These are phyloP conservation scores for Graphium sp. DNA, from an alignment of 2,329 filamentous ascomycete genomes.

Conservation along the genomic window DNA sequence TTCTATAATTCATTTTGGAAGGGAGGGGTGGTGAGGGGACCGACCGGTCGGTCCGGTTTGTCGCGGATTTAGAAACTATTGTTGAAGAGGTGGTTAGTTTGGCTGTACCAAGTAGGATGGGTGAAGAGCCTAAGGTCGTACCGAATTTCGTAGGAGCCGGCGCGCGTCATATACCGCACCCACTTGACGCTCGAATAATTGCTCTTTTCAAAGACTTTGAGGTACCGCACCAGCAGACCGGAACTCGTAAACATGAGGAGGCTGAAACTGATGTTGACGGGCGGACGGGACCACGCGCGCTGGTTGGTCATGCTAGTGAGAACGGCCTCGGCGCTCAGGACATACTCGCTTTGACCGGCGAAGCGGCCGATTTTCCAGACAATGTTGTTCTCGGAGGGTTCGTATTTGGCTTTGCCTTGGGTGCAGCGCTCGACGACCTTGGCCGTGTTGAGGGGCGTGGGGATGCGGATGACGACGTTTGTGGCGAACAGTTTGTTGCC, in stretches of 20 bases:
- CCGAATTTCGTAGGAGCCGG: constrained; percentile 94
- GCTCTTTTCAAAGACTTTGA: constrained; percentile 98
- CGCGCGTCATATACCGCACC: constrained; percentile 97
- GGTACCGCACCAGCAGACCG: constrained; percentile 76
- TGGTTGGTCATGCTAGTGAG: constrained; percentile 96
- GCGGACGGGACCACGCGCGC: constrained; percentile 89
- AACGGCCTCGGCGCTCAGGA: constrained; percentile 83
- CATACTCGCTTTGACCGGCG: constrained; percentile 92
- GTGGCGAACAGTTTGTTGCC: constrained; percentile 92
- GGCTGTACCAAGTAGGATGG: no score
- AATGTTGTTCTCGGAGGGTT: constrained; percentile 94
- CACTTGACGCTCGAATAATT: constrained; percentile 99
- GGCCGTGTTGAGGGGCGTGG: constrained; percentile 91
- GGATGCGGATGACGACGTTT: constrained; percentile 86
- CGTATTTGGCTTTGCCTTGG: constrained; percentile 96
- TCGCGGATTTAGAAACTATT: background rate
- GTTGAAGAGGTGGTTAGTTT: background rate
- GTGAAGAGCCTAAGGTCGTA: constrained; percentile 18
- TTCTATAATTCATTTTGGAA: no score
- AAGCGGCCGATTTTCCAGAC: constrained; percentile 99
- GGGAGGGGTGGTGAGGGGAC: no score
- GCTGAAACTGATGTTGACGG: constrained; percentile 80
- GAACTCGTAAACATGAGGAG: constrained; percentile 97
- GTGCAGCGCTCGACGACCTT: constrained; percentile 84
- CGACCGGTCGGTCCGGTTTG: no score